Percentiles rank a stretch among this genome's conserved stretches.
Conservation (phyloP, 2,329 filamentous ascomycete species). For the Thermoascus crustaceus region DNA sequence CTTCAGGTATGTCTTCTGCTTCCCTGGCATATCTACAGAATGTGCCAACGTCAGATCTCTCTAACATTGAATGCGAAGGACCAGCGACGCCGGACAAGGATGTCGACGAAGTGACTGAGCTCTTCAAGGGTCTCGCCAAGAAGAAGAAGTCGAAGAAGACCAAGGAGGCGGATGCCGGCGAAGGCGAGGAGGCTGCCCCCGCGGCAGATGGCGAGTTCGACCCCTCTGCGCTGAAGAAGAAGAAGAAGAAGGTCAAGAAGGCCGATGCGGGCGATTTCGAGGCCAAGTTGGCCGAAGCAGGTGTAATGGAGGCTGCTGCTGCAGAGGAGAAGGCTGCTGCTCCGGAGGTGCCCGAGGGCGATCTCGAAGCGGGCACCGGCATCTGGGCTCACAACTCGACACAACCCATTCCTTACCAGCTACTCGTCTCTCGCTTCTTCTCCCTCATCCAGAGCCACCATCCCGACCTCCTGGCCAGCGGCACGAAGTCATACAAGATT, state of each 20-base stretch:
- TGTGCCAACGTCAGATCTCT: not conserved
- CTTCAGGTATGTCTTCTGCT: slow-evolving; percentile 48
- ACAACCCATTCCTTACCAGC: slow-evolving; percentile 70
- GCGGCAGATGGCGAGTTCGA: slow-evolving; percentile 56
- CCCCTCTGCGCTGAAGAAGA: slow-evolving; percentile 67
- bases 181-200: slow-evolving; percentile 42
- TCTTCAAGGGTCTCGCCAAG: slow-evolving; percentile 63
- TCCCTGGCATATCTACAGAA: not conserved
- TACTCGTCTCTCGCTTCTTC: slow-evolving; percentile 89
- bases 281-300: slow-evolving; percentile 56
- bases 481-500: slow-evolving; percentile 96
- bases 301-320: slow-evolving; percentile 51
- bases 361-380: slow-evolving; percentile 79
- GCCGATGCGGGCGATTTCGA: slow-evolving; percentile 56
- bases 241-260: slow-evolving; percentile 61
- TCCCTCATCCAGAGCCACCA: slow-evolving; percentile 89
- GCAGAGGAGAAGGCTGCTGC: slow-evolving; percentile 49
- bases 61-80: slow-evolving; percentile 36
- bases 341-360: slow-evolving; percentile 56
- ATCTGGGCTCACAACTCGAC: slow-evolving; percentile 80
- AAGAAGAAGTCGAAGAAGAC: slow-evolving; percentile 61
- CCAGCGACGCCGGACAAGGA: slow-evolving; percentile 43
- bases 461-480: slow-evolving; percentile 84
- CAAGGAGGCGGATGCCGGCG: slow-evolving; percentile 49
- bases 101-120: slow-evolving; percentile 57